Evolutionary conservation across 192 early-diverging fungal genomes (phyloP), one percentile per base, ranked within the genome.

Genomic region (Rhizophagus prolifer): DNA sequence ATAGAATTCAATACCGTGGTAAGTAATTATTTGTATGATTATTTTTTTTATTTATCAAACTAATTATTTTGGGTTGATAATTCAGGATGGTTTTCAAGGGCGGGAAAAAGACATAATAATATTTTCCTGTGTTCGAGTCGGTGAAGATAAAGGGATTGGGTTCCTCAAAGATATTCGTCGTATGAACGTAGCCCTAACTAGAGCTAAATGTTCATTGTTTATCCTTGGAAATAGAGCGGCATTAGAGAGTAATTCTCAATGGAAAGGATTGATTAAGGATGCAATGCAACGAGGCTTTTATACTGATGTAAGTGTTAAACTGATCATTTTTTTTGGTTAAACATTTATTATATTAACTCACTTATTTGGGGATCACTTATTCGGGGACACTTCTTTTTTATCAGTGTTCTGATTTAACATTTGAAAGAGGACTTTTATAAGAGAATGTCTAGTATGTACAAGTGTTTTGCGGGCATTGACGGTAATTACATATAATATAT

Each of bases 71-170:
- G 70, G 13, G 31, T 54, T 21, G 26, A 38, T 72, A 14, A 82
- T 76, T 34, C 66, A 77, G 71, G 96, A 98, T 81, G 96, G 95
- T 13, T 99, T 99, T 79, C 96, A 99, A 84, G 97, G 96, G 8
- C 94, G 97, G 82, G 96, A 98, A 80, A 98, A 98, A 80, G 97
- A 97, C 25, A 93, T 98, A 47, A 94, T 99, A 41, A 95, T 99
- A 64, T 93, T 99, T 72, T 96, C 95, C 0, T 96, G 94, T 75
- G 97, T 99, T 23, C 88, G 96, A 44, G 92, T 96, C 6, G 89
- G 67, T 0, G 13, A 41, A 96, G 2, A 86, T 95, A 77, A 85
- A 87, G 9, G 66, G 79, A 1, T 86, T 90, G 93, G 95, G 44
- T 83, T 98, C 23, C 77, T 98, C 58, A 85, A 88, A 59, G 97